Evolutionary conservation across 2,329 filamentous ascomycete species (phyloP), one percentile per base, ranked within the genome.

Genomic region (Colletotrichum agaves): DNA sequence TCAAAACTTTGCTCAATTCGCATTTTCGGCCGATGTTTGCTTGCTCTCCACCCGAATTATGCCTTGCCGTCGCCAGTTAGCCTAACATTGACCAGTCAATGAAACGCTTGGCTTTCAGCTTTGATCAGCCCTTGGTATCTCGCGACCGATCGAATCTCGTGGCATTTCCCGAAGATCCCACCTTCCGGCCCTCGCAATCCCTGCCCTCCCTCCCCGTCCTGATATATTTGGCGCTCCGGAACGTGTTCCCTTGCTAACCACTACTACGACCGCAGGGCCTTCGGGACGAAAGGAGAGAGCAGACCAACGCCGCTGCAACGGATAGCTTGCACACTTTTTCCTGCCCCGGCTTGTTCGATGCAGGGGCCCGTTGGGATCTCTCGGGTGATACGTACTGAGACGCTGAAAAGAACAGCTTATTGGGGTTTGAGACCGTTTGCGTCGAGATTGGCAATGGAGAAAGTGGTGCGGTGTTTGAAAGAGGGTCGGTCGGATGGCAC

Each of bases 91-190:
- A 21, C 39, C 43, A 12, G 44, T 19, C 57, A 37, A 41, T 60
- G 57, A 60, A 50, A 60, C 57, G 33, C 33, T 49, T 60, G 33
- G 57, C 35, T 50, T 43, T 50, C 44, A 49, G 57, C 43, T 49
- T 19, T 17, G 43, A 49, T 60, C 57, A 50, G 31, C 41, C 19
- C 44, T 21, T 23, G 17, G 19, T 39, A 19, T 23, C 12, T 39
- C 47, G 21, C 47, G 23, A 50, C 47, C 27, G 35, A 37, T 37
- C 12, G 35, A 37, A 15, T 37, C 35, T 37, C 35, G 35, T 37
- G 35, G 35, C 35, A 37, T 37, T 37, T 37, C 3, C 35, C 35
- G 35, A 12, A 15, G 12, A 13, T 37, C 35, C 35, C 35, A 37
- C 35, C 35, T 37, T 37, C 35, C 35, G 12, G 35, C 35, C 35